These are phyloP conservation scores for Xylariales sp. DNA, from an alignment of 2,329 filamentous ascomycete species.

Conservation along the genomic window DNA sequence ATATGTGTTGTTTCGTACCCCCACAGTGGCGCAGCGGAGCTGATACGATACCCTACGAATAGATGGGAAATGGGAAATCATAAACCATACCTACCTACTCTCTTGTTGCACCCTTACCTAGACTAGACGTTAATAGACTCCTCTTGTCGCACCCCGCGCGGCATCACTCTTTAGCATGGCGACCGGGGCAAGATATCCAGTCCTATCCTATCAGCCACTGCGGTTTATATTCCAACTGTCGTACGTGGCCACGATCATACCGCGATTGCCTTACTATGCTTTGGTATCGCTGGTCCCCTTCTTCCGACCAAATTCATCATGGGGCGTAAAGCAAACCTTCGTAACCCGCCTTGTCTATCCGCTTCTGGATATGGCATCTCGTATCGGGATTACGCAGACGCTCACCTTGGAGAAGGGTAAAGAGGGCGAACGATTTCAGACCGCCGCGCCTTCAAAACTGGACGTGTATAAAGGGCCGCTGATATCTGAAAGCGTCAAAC, in stretches of 20 bases:
- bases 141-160: no score
- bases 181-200: background rate
- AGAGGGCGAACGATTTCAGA: constrained; percentile 37
- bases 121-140: no score
- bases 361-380: constrained; percentile 30
- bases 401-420: constrained; percentile 32
- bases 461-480: constrained; percentile 41
- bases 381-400: constrained; percentile 31
- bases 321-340: constrained; percentile 39
- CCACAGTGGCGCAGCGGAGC: no score
- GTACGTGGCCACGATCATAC: constrained; percentile 17
- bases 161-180: no score
- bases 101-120: no score
- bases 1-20: no score
- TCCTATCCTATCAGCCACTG: constrained; percentile 35
- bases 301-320: constrained; percentile 32
- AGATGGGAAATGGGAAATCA: no score
- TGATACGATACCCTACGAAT: no score
- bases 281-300: constrained; percentile 22
- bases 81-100: no score
- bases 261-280: constrained; percentile 28
- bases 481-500: constrained; percentile 27
- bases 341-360: constrained; percentile 28
- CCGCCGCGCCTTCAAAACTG: constrained; percentile 24
- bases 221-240: constrained; percentile 33